A percentile compares a stretch with the other conserved stretches of the same genome.
Conservation (phyloP, 306 rosid genomes). For the Pterocarpus santalinus region DNA sequence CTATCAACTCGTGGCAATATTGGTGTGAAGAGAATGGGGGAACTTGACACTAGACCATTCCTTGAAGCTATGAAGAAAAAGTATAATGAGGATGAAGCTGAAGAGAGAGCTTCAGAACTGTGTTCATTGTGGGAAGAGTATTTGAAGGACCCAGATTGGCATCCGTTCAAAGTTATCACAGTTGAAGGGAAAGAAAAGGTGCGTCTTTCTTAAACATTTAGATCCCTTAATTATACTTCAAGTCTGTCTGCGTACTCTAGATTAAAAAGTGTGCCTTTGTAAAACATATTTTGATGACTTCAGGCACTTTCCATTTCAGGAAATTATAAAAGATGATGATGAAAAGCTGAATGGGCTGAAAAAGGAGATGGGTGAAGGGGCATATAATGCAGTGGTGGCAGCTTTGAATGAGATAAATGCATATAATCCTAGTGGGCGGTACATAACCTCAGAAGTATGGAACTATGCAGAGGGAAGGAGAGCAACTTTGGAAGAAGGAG, state of each 20-base stretch:
- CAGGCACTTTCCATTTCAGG: slow-evolving; percentile 57
- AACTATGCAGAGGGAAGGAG: slow-evolving; percentile 59
- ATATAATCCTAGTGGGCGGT: slow-evolving; percentile 70
- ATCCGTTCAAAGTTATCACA: slow-evolving; percentile 71
- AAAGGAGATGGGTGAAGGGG: slow-evolving; percentile 57
- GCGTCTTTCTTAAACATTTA: slow-evolving; percentile 36
- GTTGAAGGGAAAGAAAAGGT: slow-evolving; percentile 66
- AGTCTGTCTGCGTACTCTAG: slow-evolving; percentile 17
- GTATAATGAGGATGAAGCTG: slow-evolving; percentile 84
- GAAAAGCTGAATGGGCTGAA: slow-evolving; percentile 58
- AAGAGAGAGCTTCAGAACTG: slow-evolving; percentile 79
- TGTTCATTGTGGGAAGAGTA: slow-evolving; percentile 96
- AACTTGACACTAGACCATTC: slow-evolving; percentile 86
- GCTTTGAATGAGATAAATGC: slow-evolving; percentile 64
- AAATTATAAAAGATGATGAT: slow-evolving; percentile 59
- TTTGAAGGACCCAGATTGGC: slow-evolving; percentile 96
- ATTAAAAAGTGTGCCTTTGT: not conserved
- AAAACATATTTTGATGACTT: no score
- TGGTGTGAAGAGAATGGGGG: slow-evolving; percentile 94
- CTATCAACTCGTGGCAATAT: slow-evolving; percentile 56
- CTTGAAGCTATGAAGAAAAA: slow-evolving; percentile 75
- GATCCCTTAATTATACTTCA: slow-evolving; percentile 28
- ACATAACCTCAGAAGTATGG: slow-evolving; percentile 63
- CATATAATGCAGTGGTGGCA: slow-evolving; percentile 57
- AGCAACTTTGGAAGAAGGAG: slow-evolving; percentile 63